Conservation (phyloP, 441 rosid genomes). For the Adansonia gregorii region DNA sequence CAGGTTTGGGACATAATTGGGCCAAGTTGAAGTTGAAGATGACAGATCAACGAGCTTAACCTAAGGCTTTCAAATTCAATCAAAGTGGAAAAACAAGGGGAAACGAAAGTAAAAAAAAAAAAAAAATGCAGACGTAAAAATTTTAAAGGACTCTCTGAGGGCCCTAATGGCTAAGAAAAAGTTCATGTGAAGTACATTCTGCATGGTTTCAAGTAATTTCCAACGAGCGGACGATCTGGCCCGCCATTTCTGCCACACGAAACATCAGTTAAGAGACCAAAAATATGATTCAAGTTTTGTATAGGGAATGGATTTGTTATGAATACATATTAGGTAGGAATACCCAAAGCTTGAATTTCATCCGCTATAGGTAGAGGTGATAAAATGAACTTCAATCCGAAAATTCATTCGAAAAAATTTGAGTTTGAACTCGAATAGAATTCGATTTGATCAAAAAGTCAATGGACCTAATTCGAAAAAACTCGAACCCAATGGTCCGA, state of each 20-base stretch:
- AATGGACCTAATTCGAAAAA: too few species aligned
- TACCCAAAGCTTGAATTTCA: background rate
- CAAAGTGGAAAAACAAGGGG: too few species aligned
- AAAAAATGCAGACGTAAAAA: background rate
- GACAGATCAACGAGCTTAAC: constrained; percentile 31
- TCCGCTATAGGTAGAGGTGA: background rate
- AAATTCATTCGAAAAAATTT: too few species aligned
- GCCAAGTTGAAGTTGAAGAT: constrained; percentile 23
- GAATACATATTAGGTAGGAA: background rate
- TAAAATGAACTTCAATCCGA: too few species aligned
- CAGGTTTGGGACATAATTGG: constrained; percentile 6
- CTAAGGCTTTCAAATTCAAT: too few species aligned
- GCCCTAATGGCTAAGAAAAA: too few species aligned
- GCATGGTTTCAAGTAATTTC: background rate
- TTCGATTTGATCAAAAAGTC: too few species aligned
- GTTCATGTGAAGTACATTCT: constrained; percentile 16
- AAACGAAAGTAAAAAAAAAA: background rate
- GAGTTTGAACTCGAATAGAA: too few species aligned
- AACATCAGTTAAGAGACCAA: background rate
- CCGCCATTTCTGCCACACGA: background rate
- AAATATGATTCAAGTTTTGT: constrained; percentile 9
- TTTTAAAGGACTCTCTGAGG: background rate
- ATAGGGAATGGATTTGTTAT: background rate
- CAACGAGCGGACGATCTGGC: background rate
- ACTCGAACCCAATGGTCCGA: too few species aligned